These are phyloP conservation scores for Evernia prunastri DNA, from an alignment of 495 filamentous ascomycete genomes.

Conservation along the genomic window DNA sequence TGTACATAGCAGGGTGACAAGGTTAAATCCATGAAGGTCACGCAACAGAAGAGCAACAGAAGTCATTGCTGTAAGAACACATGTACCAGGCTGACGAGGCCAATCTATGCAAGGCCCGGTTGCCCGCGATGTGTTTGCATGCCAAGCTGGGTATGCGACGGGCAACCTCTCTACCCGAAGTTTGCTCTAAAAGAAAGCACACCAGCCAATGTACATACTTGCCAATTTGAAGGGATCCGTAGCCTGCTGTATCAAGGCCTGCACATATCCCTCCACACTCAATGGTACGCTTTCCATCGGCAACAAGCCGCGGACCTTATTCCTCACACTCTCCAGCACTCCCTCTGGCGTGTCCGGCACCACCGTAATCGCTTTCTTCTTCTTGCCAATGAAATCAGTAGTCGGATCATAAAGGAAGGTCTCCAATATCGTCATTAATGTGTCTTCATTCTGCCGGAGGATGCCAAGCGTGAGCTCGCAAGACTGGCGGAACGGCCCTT, in stretches of 20 bases:
- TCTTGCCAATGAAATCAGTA: conserved; percentile 80
- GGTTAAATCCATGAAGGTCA: neutral
- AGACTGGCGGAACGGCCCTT: conserved; percentile 84
- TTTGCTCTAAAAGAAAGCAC: conserved; percentile 66
- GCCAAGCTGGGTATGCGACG: neutral
- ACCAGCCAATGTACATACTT: conserved; percentile 98
- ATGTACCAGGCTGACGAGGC: neutral
- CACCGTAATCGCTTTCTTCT: conserved; percentile 51
- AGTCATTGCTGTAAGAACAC: neutral
- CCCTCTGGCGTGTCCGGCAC: conserved; percentile 82
- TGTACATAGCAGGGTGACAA: neutral
- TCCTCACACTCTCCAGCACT: conserved; percentile 80
- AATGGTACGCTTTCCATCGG: conserved; percentile 82
- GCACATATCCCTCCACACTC: conserved; percentile 90
- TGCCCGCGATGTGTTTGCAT: neutral
- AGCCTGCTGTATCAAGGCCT: conserved; percentile 82
- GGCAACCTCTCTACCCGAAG: neutral
- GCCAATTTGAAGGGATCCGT: conserved; percentile 68
- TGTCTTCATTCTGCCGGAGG: conserved; percentile 87
- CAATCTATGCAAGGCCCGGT: neutral
- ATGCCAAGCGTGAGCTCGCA: conserved; percentile 81
- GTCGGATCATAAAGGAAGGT: conserved; percentile 96
- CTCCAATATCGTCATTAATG: conserved; percentile 92
- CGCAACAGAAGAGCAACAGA: neutral
- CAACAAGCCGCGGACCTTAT: conserved; percentile 78